A percentile compares a stretch with the other conserved stretches of the same genome.
phyloP scores from a whole-genome alignment of 306 rosid species.

The Pterocarpus santalinus region DNA sequence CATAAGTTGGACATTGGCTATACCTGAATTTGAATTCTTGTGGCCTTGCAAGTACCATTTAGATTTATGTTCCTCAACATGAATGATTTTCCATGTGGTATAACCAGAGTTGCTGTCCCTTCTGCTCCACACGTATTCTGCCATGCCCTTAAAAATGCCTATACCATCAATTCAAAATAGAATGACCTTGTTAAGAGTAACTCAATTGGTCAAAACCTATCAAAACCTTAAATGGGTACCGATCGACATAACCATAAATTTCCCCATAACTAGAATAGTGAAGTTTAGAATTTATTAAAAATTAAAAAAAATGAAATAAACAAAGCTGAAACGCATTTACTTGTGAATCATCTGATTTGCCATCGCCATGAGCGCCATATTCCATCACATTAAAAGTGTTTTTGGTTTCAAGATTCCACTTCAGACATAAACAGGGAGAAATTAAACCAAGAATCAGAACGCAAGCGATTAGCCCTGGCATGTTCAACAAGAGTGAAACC shows the following conservation, averaged over 20 bases:
- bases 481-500: neutral
- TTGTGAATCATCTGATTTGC: slow-evolving; percentile 29
- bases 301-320: neutral
- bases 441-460: slow-evolving; percentile 34
- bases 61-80: neutral
- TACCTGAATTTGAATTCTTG: slow-evolving; percentile 39
- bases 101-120: slow-evolving; percentile 35
- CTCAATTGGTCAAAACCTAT: neutral
- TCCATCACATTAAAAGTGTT: slow-evolving; percentile 16
- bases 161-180: neutral
- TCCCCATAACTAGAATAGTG: neutral
- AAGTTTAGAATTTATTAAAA: neutral
- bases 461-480: slow-evolving; percentile 19
- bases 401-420: neutral
- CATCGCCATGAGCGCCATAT: slow-evolving; percentile 49
- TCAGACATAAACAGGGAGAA: slow-evolving; percentile 29
- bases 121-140: neutral
- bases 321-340: slow-evolving; percentile 13
- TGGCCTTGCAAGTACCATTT: slow-evolving; percentile 8
- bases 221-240: neutral
- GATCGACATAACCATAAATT: neutral
- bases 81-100: slow-evolving; percentile 21
- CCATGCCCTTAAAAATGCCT: slow-evolving; percentile 49
- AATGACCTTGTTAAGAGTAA: neutral
- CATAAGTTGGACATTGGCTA: neutral